Evolutionary conservation across 345 rosid species (phyloP).

Genomic region (Bruguiera parviflora): DNA sequence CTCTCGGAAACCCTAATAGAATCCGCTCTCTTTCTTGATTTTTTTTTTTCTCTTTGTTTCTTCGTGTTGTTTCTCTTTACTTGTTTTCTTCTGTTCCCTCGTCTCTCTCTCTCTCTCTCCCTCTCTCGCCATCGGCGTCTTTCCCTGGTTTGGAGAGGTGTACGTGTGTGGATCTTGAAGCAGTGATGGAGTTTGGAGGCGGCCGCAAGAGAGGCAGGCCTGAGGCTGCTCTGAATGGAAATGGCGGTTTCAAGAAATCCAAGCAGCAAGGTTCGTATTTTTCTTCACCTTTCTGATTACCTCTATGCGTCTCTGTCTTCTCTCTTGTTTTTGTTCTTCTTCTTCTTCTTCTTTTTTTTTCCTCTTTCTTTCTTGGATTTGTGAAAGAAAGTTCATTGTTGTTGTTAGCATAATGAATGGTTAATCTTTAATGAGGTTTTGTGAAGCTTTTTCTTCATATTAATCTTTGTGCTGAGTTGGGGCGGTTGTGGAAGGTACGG

Average conservation of each 20-base stretch:
- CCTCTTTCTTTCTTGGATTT: no score
- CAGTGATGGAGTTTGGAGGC: slow-evolving; percentile 21
- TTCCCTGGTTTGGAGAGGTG: background rate
- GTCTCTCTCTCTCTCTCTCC: no score
- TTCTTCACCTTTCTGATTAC: background rate
- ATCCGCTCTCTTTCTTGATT: background rate
- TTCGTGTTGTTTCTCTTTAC: background rate
- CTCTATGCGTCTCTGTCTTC: no score
- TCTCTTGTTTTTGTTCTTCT: no score
- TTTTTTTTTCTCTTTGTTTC: background rate
- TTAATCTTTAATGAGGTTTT: no score
- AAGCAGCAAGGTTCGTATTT: slow-evolving; percentile 46
- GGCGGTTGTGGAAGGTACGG: no score
- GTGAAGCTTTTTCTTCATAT: no score
- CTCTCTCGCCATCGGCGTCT: no score
- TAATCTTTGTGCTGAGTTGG: no score
- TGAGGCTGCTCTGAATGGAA: slow-evolving; percentile 48
- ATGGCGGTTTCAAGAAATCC: slow-evolving; percentile 69
- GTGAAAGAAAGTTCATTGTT: no score
- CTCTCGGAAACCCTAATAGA: slow-evolving; percentile 16
- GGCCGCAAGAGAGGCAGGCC: slow-evolving; percentile 41
- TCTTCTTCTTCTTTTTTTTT: no score
- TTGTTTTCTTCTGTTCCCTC: background rate
- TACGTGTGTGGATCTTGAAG: background rate
- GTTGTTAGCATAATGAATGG: no score